Percentiles rank a stretch among this genome's conserved stretches.
Conservation (phyloP, 1,139 yeast species). For the Yamadazyma diddensiae region DNA sequence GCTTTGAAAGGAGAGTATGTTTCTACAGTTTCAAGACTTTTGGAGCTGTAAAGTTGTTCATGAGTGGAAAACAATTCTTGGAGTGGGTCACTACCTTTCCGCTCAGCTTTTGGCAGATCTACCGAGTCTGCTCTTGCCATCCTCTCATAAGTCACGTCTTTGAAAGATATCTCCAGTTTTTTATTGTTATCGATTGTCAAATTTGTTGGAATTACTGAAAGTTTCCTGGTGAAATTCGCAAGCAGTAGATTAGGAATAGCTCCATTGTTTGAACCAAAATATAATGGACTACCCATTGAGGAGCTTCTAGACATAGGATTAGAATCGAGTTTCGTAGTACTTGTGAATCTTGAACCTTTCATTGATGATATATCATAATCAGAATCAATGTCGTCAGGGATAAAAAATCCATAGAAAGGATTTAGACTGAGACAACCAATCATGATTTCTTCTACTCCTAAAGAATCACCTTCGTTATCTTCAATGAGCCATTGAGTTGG, state of each 20-base stretch:
- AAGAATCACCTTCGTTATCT: slow-evolving; percentile 16
- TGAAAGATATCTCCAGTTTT: slow-evolving; percentile 20
- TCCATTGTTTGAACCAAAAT: slow-evolving; percentile 13
- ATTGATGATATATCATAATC: not conserved
- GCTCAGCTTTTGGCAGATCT: slow-evolving; percentile 5
- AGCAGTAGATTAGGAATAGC: slow-evolving; percentile 9
- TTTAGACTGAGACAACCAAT: slow-evolving; percentile 30
- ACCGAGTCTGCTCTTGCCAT: slow-evolving; percentile 5
- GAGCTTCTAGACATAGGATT: slow-evolving; percentile 21
- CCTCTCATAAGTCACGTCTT: slow-evolving; percentile 27
- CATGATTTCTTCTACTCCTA: slow-evolving; percentile 32
- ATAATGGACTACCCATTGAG: slow-evolving; percentile 26
- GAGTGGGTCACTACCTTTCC: slow-evolving; percentile 20
- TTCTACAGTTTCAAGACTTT: slow-evolving; percentile 4
- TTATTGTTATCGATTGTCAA: slow-evolving; percentile 17
- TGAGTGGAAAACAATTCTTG: slow-evolving; percentile 31
- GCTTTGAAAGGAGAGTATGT: slow-evolving; percentile 1
- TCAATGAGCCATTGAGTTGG: slow-evolving; percentile 34
- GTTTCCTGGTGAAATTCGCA: slow-evolving; percentile 20
- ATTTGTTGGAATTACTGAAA: slow-evolving; percentile 30
- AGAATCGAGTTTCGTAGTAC: slow-evolving; percentile 2
- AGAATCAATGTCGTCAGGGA: slow-evolving; percentile 10
- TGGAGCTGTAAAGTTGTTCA: slow-evolving; percentile 28
- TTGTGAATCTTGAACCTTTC: not conserved
- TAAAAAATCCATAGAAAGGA: slow-evolving; percentile 11